Evolutionary conservation across 768 basidiomycete species (phyloP), one percentile per base, ranked within the genome.

Genomic region (Phaeotremella skinneri): DNA sequence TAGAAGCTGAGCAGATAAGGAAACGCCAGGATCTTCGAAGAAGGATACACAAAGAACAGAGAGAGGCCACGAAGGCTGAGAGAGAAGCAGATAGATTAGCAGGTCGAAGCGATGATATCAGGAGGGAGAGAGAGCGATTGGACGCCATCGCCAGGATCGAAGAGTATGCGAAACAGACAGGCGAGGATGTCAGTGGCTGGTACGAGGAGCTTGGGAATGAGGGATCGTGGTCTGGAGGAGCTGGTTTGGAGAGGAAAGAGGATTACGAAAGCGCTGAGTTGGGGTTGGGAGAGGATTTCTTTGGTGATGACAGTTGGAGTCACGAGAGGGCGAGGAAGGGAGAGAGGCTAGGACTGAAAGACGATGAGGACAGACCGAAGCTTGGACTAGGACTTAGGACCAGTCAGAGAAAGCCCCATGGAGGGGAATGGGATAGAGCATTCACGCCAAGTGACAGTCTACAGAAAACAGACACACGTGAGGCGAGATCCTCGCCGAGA

Each of bases 111-210:
- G 56, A 61, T 2, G 51, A 49, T 17, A 43, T 66, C 7, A 52
- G 50, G 42, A 49, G 59, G 25, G 60, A 64, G 23, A 58, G 54
- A 45, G 52, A 60, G 56, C 52, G 64, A 29, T 43, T 59, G 7
- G 66, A 60, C 23, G 59, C 63, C 13, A 25, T 66, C 2, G 59
- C 56, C 14, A 50, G 49, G 26, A 64, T 69, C 4, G 55, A 59
- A 29, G 49, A 56, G 37, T 61, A 69, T 58, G 67, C 67, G 6
- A 34, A 52, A 31, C 49, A 61, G 41, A 69, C 67, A 0, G 67
- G 67, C 2, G 52, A 66, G 31, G 67, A 69, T 52, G 62, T 69
- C 34, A 55, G 45, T 29, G 61, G 41, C 14, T 69, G 67, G 67
- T 57, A 53, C 25, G 43, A 56, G 45, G 66, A 67, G 42, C 52